Evolutionary conservation across 345 rosid genomes (phyloP).

Genomic region (Clarkia xantiana): DNA sequence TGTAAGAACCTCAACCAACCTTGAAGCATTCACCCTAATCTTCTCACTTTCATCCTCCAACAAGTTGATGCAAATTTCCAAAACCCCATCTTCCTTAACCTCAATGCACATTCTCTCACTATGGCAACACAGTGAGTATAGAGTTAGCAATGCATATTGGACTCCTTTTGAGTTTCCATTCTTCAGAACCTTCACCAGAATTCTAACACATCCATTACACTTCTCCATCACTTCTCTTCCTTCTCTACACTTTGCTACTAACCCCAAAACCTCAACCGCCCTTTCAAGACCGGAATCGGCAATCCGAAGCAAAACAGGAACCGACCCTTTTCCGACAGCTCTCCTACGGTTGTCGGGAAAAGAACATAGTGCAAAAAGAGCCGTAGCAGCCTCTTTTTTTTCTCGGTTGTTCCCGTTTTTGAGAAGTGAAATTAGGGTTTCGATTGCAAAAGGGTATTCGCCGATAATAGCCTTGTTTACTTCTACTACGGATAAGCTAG

Average conservation of each 20-base stretch:
- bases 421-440: constrained; percentile 39
- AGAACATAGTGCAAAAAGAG: constrained; percentile 67
- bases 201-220: constrained; percentile 36
- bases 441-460: constrained; percentile 55
- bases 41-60: constrained; percentile 73
- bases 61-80: constrained; percentile 50
- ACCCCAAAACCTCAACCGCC: constrained; percentile 74
- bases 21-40: constrained; percentile 55
- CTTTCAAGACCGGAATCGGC: constrained; percentile 65
- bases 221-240: constrained; percentile 68
- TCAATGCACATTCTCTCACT: constrained; percentile 31
- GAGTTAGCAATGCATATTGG: constrained; percentile 55
- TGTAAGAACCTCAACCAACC: constrained; percentile 40
- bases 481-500: constrained; percentile 88
- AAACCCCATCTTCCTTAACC: constrained; percentile 37
- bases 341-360: constrained; percentile 63
- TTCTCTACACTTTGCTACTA: constrained; percentile 71
- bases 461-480: constrained; percentile 94
- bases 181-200: constrained; percentile 43
- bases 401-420: constrained; percentile 52
- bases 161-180: constrained; percentile 55
- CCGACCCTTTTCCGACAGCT: constrained; percentile 60
- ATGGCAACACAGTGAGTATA: constrained; percentile 48
- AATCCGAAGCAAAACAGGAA: constrained; percentile 37
- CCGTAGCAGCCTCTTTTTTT: constrained; percentile 79